These are phyloP conservation scores for Garcia nutans DNA, from an alignment of 345 rosid genomes.

Conservation along the genomic window DNA sequence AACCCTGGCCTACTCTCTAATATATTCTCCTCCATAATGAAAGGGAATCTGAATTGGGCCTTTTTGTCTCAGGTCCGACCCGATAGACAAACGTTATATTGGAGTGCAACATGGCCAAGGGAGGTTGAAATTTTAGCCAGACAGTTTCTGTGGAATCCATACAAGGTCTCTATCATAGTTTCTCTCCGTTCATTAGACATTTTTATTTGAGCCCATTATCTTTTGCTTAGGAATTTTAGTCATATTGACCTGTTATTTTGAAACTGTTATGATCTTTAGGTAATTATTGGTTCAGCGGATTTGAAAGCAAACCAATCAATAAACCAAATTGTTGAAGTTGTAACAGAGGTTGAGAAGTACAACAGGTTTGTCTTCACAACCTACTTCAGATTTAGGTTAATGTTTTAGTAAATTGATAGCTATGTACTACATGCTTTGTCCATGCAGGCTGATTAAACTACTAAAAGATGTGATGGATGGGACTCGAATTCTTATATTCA, in stretches of 20 bases:
- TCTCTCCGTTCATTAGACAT: background rate
- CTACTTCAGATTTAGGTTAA: constrained; percentile 4
- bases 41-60: background rate
- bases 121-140: constrained; percentile 89
- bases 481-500: constrained; percentile 75
- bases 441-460: constrained; percentile 64
- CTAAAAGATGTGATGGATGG: constrained; percentile 85
- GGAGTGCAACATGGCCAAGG: constrained; percentile 99
- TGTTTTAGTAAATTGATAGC: constrained; percentile 6
- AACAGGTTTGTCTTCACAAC: constrained; percentile 57
- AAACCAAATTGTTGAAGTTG: constrained; percentile 80
- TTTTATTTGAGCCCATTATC: constrained; percentile 1
- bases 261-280: constrained; percentile 43
- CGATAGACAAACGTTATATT: constrained; percentile 89
- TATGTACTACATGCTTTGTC: constrained; percentile 8
- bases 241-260: constrained; percentile 7
- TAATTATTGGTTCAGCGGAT: constrained; percentile 75
- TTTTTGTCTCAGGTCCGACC: constrained; percentile 73
- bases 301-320: constrained; percentile 94
- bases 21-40: background rate
- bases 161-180: constrained; percentile 52
- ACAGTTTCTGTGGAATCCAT: constrained; percentile 81
- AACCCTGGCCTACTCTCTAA: too few species aligned
- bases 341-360: constrained; percentile 78
- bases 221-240: background rate